Percentiles rank a stretch among this genome's conserved stretches.
phyloP scores from a whole-genome alignment of 441 rosid species.

The Raphanus hybrid region DNA sequence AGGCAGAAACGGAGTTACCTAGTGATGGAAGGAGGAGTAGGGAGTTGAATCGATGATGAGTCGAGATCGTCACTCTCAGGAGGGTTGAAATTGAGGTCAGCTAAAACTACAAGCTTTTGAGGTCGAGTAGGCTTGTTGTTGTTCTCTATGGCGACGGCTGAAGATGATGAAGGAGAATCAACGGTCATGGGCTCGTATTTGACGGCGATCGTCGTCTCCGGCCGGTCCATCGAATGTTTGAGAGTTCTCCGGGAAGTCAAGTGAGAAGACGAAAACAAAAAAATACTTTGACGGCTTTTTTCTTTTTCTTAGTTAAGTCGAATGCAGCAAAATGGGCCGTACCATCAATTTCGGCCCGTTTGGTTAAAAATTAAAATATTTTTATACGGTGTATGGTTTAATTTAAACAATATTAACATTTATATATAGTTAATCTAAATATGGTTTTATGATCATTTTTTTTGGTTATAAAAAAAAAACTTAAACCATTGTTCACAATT shows the following conservation, averaged over 20 bases:
- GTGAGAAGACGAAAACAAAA: constrained; percentile 1
- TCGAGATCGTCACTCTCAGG: constrained; percentile 69
- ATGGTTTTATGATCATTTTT: too few species aligned
- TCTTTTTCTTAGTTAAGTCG: too few species aligned
- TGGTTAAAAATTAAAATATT: too few species aligned
- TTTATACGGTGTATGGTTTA: too few species aligned
- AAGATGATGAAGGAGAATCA: constrained; percentile 42
- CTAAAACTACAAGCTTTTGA: constrained; percentile 67
- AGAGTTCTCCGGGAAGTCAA: background rate
- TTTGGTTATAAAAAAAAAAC: too few species aligned
- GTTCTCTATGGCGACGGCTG: constrained; percentile 20
- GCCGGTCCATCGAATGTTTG: constrained; percentile 38
- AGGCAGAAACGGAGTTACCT: constrained; percentile 43
- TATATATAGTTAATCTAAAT: too few species aligned
- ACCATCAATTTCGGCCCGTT: too few species aligned
- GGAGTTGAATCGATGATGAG: constrained; percentile 37
- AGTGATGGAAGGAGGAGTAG: constrained; percentile 47
- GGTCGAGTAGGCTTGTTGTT: constrained; percentile 38
- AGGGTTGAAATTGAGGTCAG: constrained; percentile 93
- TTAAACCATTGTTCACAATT: too few species aligned
- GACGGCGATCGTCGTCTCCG: constrained; percentile 40
- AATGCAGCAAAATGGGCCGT: too few species aligned
- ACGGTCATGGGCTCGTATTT: constrained; percentile 54
- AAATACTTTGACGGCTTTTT: background rate
- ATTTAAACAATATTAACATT: too few species aligned